Base-by-base conservation (phyloP, 257 asterid species). In the Coffea canephora region DNA sequence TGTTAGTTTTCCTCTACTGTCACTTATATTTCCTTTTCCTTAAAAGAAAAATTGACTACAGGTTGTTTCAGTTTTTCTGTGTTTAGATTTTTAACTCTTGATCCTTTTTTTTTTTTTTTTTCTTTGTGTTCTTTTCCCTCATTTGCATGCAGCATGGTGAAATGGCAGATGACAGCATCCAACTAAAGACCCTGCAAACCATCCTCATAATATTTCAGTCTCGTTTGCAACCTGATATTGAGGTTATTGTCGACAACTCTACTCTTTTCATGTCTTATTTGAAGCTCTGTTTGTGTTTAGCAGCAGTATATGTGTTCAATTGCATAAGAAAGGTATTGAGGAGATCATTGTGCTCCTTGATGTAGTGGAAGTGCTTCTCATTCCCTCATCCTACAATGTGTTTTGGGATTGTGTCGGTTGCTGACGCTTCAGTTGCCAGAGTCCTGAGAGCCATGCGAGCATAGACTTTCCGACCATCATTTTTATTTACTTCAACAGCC, bases 91-190 rank as follows among this genome's bases (percentile, higher is more conserved):
- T 68, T 18, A 16, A 45, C 54, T 31, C 12, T 0, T 50, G 49
- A 16, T 81, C 57, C 49, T 34, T 75, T 77, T 76, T 31, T 31
- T 1, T 31, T 31, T 1, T 31, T 1, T 31, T 31, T 31, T 31
- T 31, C 27, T 8, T 36, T 52, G 36, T 73, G 83, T 65, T 12
- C 62, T 67, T 77, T 59, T 75, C 73, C 84, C 82, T 80, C 72
- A 6, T 74, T 74, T 46, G 48, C 71, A 18, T 49, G 72, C 90
- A 95, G 99, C 99, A 95, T 66, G 90, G 97, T 85, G 98, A 95
- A 87, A 95, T 95, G 97, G 94, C 91, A 62, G 98, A 95, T 82
- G 99, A 95, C 82, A 88, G 90, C 80, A 86, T 95, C 84, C 99
- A 95, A 76, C 94, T 95, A 69, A 95, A 93, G 90, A 92, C 98